Percentiles rank a stretch among this genome's conserved stretches.
phyloP scores from a whole-genome alignment of 2,329 filamentous ascomycete species.

The Aureobasidium vineae region DNA sequence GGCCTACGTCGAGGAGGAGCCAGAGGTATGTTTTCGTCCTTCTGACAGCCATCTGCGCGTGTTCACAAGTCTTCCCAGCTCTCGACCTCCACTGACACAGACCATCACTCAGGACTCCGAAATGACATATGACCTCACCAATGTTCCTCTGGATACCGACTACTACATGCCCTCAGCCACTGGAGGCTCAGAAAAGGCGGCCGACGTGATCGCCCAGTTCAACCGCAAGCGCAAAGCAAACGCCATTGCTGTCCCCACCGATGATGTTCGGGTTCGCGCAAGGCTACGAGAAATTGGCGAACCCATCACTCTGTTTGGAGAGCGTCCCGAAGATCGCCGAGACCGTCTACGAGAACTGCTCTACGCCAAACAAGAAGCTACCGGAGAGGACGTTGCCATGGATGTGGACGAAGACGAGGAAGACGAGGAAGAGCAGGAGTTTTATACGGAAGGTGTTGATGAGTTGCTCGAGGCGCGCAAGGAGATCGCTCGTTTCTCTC shows the following conservation, averaged over 20 bases:
- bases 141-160: constrained; percentile 64
- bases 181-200: constrained; percentile 77
- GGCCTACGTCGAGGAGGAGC: constrained; percentile 86
- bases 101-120: constrained; percentile 24
- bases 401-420: constrained; percentile 52
- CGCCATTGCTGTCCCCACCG: constrained; percentile 87
- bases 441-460: constrained; percentile 80
- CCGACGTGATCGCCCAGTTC: constrained; percentile 82
- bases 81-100: constrained; percentile 3
- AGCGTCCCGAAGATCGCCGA: constrained; percentile 79
- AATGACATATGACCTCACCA: constrained; percentile 30
- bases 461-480: constrained; percentile 73
- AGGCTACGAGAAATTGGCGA: constrained; percentile 84
- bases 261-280: constrained; percentile 80
- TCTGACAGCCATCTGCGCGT: constrained; percentile 30
- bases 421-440: constrained; percentile 80
- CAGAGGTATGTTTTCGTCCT: background rate
- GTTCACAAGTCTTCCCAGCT: constrained; percentile 38
- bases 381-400: constrained; percentile 54
- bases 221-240: constrained; percentile 86
- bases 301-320: constrained; percentile 90
- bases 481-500: constrained; percentile 76
- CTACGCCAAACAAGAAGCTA: constrained; percentile 63
- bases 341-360: constrained; percentile 82
- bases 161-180: constrained; percentile 71